Evolutionary conservation across 257 asterid genomes (phyloP).

Genomic region (Perilla frutescens): DNA sequence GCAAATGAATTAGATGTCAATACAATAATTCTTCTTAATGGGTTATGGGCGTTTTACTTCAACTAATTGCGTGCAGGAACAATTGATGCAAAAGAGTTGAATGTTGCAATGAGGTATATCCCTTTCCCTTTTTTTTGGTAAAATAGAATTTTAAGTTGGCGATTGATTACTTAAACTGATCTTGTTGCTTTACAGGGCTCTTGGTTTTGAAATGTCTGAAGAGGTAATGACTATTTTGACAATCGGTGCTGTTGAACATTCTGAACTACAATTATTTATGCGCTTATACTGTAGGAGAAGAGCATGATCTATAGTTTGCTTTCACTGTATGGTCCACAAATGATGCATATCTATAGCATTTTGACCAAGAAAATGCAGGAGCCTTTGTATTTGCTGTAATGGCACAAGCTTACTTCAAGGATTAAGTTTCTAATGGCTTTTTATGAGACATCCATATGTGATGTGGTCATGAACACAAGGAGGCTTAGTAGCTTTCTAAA

Average conservation of each 20-base stretch:
- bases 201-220: constrained; percentile 94
- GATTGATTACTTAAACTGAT: constrained; percentile 23
- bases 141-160: background rate
- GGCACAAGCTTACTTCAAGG: background rate
- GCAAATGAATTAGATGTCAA: constrained; percentile 7
- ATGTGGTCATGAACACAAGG: background rate
- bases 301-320: background rate
- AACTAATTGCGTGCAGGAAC: constrained; percentile 56
- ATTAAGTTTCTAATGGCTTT: background rate
- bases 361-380: constrained; percentile 1
- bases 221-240: constrained; percentile 60
- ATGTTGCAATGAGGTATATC: constrained; percentile 92
- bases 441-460: constrained; percentile 17
- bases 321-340: background rate
- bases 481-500: background rate
- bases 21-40: background rate
- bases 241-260: constrained; percentile 13
- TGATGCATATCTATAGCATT: constrained; percentile 14
- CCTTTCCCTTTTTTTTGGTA: background rate
- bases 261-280: constrained; percentile 10
- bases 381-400: constrained; percentile 10
- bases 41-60: constrained; percentile 14
- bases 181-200: constrained; percentile 72
- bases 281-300: background rate
- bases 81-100: constrained; percentile 90